phyloP scores from a whole-genome alignment of 164 flowering plant genomes.

The Nymphaea thermarum region DNA sequence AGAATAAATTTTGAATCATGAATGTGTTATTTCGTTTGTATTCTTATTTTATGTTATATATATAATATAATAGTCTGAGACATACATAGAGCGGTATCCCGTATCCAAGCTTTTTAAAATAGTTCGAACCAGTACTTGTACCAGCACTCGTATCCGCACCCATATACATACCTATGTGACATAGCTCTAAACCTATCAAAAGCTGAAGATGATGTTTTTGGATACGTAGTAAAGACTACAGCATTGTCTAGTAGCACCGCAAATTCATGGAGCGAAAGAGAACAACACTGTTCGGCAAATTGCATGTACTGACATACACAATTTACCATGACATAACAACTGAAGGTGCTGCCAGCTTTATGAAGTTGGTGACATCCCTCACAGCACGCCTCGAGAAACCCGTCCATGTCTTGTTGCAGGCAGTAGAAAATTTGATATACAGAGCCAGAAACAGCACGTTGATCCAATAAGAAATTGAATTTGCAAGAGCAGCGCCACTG shows the following conservation, averaged over 20 bases:
- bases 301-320: background rate
- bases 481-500: conserved; percentile 29
- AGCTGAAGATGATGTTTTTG: too few relatives aligned
- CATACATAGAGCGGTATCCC: too few relatives aligned
- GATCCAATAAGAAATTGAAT: conserved; percentile 19
- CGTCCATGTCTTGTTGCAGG: conserved; percentile 24
- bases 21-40: too few relatives aligned
- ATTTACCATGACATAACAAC: conserved; percentile 12
- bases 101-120: too few relatives aligned
- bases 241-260: background rate
- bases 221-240: background rate
- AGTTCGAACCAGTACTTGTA: too few relatives aligned
- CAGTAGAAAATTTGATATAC: conserved; percentile 7
- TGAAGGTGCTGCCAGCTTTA: conserved; percentile 21
- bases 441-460: conserved; percentile 12
- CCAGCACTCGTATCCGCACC: too few relatives aligned
- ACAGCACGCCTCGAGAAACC: conserved; percentile 31
- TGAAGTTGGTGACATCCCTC: conserved; percentile 5
- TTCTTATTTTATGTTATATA: too few relatives aligned
- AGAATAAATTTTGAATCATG: too few relatives aligned
- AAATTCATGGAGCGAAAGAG: background rate
- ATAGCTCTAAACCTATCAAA: background rate
- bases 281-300: background rate
- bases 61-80: too few relatives aligned
- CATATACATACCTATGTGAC: too few relatives aligned